phyloP scores from a whole-genome alignment of 2,329 filamentous ascomycete genomes.

The Didymella arachidicola region DNA sequence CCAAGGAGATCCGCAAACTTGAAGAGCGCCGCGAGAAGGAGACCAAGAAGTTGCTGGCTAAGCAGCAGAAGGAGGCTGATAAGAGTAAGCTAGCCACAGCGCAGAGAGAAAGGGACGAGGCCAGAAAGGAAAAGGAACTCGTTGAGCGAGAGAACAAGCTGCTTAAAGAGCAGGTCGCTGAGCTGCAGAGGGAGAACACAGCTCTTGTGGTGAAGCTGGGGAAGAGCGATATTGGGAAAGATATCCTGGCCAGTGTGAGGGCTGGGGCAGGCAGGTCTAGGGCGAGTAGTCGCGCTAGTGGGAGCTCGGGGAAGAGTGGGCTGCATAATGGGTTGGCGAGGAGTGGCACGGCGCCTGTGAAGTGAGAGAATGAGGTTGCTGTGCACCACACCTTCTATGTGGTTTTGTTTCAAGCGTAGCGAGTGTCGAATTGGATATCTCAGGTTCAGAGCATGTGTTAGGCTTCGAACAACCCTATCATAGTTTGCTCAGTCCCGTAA shows the following conservation, averaged over 20 bases:
- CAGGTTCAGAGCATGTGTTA: too few species aligned
- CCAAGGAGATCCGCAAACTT: slow-evolving; percentile 64
- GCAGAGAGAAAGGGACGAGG: slow-evolving; percentile 59
- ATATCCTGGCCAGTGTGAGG: slow-evolving; percentile 44
- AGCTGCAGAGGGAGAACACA: slow-evolving; percentile 66
- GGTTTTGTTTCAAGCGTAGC: too few species aligned
- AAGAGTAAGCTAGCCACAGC: slow-evolving; percentile 57
- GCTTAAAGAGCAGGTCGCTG: slow-evolving; percentile 60
- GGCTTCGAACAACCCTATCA: too few species aligned
- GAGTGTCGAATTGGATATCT: too few species aligned
- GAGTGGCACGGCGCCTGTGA: slow-evolving; percentile 21
- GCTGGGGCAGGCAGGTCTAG: slow-evolving; percentile 35
- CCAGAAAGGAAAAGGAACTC: slow-evolving; percentile 54
- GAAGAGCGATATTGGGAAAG: slow-evolving; percentile 47
- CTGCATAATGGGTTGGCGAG: slow-evolving; percentile 19
- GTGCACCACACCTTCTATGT: too few species aligned
- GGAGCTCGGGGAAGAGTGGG: slow-evolving; percentile 29
- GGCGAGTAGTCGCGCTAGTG: slow-evolving; percentile 39
- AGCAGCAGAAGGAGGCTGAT: slow-evolving; percentile 67
- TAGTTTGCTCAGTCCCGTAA: too few species aligned
- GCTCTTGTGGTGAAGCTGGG: slow-evolving; percentile 57
- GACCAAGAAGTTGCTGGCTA: slow-evolving; percentile 69
- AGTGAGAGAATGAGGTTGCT: not conserved
- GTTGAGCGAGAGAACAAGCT: slow-evolving; percentile 60
- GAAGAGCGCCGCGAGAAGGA: slow-evolving; percentile 72